phyloP scores from a whole-genome alignment of 2,329 filamentous ascomycete species.

The Dothistroma pini region DNA sequence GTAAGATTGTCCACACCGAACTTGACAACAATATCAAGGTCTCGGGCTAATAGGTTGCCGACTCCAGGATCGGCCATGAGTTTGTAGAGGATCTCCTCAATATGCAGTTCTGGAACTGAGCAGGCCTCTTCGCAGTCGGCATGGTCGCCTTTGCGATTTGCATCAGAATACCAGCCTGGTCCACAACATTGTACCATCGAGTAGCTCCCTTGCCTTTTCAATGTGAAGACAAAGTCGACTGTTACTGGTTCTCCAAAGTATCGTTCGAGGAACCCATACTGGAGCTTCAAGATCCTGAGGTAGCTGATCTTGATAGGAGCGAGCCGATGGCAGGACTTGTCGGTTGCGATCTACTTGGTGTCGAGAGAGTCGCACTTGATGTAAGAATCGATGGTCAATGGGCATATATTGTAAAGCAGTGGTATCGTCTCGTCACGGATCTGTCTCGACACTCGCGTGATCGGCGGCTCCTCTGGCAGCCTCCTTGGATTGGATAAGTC shows the following conservation, averaged over 20 bases:
- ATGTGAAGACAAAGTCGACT: slow-evolving; percentile 6
- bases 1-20: neutral
- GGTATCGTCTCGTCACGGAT: neutral
- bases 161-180: slow-evolving; percentile 4
- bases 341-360: no score
- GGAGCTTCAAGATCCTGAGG: neutral
- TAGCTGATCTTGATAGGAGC: neutral
- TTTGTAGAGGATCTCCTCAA: neutral
- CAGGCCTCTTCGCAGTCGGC: slow-evolving; percentile 8
- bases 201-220: neutral
- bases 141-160: slow-evolving; percentile 9
- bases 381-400: neutral
- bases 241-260: slow-evolving; percentile 11
- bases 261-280: slow-evolving; percentile 7
- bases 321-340: slow-evolving; percentile 7
- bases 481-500: neutral
- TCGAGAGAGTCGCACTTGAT: slow-evolving; percentile 7
- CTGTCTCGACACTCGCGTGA: neutral
- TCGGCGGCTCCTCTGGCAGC: neutral
- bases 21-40: neutral
- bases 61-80: neutral
- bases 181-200: neutral
- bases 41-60: neutral
- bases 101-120: neutral
- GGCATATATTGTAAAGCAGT: neutral